These are phyloP conservation scores for Dendrobium catenatum DNA, from an alignment of 106 monocot species.

Conservation along the genomic window DNA sequence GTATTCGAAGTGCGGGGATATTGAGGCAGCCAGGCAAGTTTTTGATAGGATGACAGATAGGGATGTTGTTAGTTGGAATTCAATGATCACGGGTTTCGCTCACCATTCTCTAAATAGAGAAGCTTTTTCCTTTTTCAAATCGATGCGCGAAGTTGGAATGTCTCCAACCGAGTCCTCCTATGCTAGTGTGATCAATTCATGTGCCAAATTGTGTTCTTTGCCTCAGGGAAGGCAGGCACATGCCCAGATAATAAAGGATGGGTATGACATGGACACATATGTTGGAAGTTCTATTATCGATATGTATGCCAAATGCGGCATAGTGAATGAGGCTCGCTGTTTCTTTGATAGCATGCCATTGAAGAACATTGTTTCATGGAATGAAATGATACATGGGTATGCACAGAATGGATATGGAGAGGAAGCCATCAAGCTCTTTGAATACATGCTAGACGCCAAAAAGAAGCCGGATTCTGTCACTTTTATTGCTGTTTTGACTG, in stretches of 20 bases:
- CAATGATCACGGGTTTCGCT: constrained; percentile 76
- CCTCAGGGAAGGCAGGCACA: constrained; percentile 74
- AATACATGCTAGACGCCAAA: constrained; percentile 41
- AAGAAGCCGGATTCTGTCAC: constrained; percentile 67
- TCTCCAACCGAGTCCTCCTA: constrained; percentile 69
- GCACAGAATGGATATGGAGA: constrained; percentile 72
- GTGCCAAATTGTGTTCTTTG: constrained; percentile 63
- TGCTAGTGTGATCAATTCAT: constrained; percentile 76
- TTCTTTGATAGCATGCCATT: constrained; percentile 60
- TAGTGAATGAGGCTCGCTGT: constrained; percentile 40
- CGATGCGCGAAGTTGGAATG: constrained; percentile 51
- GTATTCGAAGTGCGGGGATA: constrained; percentile 74
- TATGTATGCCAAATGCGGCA: constrained; percentile 89
- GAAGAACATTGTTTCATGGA: constrained; percentile 86
- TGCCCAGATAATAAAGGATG: constrained; percentile 49
- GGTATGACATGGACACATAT: constrained; percentile 40
- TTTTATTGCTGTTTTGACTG: constrained; percentile 70
- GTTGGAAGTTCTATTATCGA: constrained; percentile 78
- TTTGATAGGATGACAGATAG: constrained; percentile 60
- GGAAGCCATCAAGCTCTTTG: constrained; percentile 56
- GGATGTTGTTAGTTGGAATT: constrained; percentile 89
- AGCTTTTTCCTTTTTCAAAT: constrained; percentile 56
- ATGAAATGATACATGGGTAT: constrained; percentile 97
- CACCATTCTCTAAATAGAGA: constrained; percentile 55
- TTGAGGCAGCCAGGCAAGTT: constrained; percentile 38